These are phyloP conservation scores for Linanthus parryae DNA, from an alignment of 148 eudicot species.

Conservation along the genomic window DNA sequence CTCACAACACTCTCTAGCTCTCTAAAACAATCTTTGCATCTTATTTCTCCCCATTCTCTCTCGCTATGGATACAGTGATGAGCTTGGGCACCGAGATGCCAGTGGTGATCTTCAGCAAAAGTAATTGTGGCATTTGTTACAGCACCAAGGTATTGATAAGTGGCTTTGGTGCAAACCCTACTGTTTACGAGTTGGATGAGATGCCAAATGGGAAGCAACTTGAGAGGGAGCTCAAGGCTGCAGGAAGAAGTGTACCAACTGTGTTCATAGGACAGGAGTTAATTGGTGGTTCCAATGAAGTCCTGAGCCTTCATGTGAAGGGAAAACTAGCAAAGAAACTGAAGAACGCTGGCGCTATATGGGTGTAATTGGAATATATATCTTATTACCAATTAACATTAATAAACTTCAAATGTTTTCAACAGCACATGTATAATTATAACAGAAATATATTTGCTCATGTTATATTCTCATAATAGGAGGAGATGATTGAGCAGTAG, in stretches of 20 bases:
- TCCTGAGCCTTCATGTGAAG: not conserved
- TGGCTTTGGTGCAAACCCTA: constrained; percentile 2
- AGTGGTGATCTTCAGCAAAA: constrained; percentile 9
- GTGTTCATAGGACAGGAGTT: constrained; percentile 4
- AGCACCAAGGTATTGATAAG: not conserved
- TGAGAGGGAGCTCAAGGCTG: not conserved
- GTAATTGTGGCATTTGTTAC: not conserved
- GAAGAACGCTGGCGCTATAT: constrained; percentile 7
- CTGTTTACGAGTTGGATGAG: not conserved
- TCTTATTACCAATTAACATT: no score
- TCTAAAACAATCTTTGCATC: no score
- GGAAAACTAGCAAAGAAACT: constrained; percentile 1
- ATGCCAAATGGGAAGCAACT: not conserved
- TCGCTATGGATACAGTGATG: not conserved
- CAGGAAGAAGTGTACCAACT: not conserved
- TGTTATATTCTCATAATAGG: no score
- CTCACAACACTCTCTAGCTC: no score
- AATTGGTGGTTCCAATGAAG: constrained; percentile 3
- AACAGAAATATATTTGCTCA: no score
- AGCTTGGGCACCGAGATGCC: constrained; percentile 4
- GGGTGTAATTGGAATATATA: no score
- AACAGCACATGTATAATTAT: no score
- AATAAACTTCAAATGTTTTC: no score
- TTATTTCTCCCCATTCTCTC: no score
- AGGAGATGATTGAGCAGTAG: no score